Percentiles rank a stretch among this genome's conserved stretches.
Evolutionary conservation across 1,284 basidiomycete genomes (phyloP).

Genomic region (Meira nashicola): DNA sequence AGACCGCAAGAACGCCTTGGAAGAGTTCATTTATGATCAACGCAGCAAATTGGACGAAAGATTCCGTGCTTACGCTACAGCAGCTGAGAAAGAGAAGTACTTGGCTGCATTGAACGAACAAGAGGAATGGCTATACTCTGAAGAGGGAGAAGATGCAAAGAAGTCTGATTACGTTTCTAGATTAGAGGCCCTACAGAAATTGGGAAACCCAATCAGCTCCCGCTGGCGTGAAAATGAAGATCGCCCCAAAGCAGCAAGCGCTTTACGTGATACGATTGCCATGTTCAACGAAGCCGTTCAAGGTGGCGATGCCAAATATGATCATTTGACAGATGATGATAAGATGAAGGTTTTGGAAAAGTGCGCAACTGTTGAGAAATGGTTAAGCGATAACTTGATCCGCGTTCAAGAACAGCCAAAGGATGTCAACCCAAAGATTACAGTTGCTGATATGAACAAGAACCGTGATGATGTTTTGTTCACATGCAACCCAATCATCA

Average conservation of each 20-base stretch:
- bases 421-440: conserved; percentile 50
- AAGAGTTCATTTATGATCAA: conserved; percentile 53
- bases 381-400: conserved; percentile 49
- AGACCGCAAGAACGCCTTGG: conserved; percentile 52
- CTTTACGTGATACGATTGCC: conserved; percentile 48
- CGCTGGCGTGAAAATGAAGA: conserved; percentile 47
- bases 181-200: conserved; percentile 44
- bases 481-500: conserved; percentile 44
- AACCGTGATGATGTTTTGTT: conserved; percentile 50
- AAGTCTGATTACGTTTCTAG: conserved; percentile 49
- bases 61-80: conserved; percentile 39
- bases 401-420: conserved; percentile 51
- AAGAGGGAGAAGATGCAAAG: conserved; percentile 50
- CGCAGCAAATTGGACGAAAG: conserved; percentile 50
- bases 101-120: conserved; percentile 39
- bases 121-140: conserved; percentile 53
- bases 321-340: conserved; percentile 49
- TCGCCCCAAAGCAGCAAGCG: conserved; percentile 47
- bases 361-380: conserved; percentile 47
- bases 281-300: conserved; percentile 45
- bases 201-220: conserved; percentile 44
- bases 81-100: conserved; percentile 49
- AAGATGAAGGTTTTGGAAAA: conserved; percentile 52
- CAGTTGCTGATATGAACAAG: conserved; percentile 45
- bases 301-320: conserved; percentile 48